Conservation (phyloP, 148 eudicot species). For the Rhododendron mucronatum region DNA sequence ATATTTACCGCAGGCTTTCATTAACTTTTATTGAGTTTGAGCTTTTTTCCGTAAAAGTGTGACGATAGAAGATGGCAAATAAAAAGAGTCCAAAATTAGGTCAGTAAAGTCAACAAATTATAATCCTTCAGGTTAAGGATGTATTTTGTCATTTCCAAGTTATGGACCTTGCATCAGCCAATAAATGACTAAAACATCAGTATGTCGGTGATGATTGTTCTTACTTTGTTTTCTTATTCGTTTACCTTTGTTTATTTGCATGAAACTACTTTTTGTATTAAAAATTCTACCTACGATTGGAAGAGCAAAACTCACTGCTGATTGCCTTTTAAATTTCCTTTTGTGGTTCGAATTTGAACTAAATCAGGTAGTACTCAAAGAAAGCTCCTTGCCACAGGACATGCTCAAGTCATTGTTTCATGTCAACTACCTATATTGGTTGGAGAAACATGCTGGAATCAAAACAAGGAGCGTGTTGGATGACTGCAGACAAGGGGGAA, state of each 20-base stretch:
- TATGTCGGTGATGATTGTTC: neutral
- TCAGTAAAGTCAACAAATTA: neutral
- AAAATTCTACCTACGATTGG: neutral
- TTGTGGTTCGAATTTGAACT: neutral
- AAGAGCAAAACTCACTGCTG: neutral
- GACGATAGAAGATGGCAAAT: neutral
- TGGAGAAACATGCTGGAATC: conserved; percentile 81
- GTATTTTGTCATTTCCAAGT: neutral
- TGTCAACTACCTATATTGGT: conserved; percentile 76
- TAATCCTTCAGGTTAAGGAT: neutral
- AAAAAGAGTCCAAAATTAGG: neutral
- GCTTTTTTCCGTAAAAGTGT: neutral
- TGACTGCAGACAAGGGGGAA: conserved; percentile 80
- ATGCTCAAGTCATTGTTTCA: conserved; percentile 90
- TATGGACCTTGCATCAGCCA: neutral
- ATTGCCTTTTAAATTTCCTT: neutral
- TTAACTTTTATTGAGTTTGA: neutral
- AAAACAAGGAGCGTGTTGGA: conserved; percentile 36
- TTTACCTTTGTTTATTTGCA: neutral
- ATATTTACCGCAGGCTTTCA: neutral
- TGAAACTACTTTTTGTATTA: neutral
- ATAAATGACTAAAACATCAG: neutral
- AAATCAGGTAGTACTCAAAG: conserved; percentile 77
- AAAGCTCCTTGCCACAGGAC: conserved; percentile 66
- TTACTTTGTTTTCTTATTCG: neutral